phyloP scores from a whole-genome alignment of 2,329 filamentous ascomycete species.

The Ramularia endophylla region DNA sequence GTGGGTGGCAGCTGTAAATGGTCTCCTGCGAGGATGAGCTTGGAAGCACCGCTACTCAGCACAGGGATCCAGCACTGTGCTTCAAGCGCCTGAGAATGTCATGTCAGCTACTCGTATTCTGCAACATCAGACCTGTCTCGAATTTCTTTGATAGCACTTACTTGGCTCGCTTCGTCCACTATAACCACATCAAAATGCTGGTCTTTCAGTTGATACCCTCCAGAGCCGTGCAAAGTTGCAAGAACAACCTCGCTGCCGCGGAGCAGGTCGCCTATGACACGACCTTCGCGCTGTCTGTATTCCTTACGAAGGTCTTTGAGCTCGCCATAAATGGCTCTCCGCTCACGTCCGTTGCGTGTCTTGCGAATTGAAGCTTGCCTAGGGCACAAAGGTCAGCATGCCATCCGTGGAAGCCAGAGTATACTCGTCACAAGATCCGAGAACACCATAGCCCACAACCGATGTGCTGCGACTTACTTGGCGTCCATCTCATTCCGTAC shows the following conservation, averaged over 20 bases:
- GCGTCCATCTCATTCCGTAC: constrained; percentile 88
- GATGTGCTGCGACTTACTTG: constrained; percentile 41
- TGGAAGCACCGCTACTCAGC: constrained; percentile 58
- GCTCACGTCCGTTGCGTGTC: constrained; percentile 72
- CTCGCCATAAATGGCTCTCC: constrained; percentile 75
- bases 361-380: constrained; percentile 76
- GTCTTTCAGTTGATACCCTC: constrained; percentile 72
- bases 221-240: constrained; percentile 86
- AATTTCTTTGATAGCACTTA: no score
- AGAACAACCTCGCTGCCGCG: constrained; percentile 78
- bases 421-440: no score
- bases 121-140: no score
- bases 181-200: constrained; percentile 89
- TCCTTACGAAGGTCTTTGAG: constrained; percentile 82
- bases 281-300: constrained; percentile 75
- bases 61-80: constrained; percentile 96
- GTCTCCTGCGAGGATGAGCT: constrained; percentile 87
- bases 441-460: no score
- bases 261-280: constrained; percentile 72
- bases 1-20: constrained; percentile 92
- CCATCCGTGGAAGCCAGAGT: no score
- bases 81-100: constrained; percentile 58
- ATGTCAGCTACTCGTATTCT: no score
- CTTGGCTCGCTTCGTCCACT: constrained; percentile 90
- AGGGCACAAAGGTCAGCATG: no score